Percentiles rank a stretch among this genome's conserved stretches.
These are phyloP conservation scores for Paracorniculantispora psalliotae DNA, from an alignment of 2,329 filamentous ascomycete genomes.

Conservation along the genomic window DNA sequence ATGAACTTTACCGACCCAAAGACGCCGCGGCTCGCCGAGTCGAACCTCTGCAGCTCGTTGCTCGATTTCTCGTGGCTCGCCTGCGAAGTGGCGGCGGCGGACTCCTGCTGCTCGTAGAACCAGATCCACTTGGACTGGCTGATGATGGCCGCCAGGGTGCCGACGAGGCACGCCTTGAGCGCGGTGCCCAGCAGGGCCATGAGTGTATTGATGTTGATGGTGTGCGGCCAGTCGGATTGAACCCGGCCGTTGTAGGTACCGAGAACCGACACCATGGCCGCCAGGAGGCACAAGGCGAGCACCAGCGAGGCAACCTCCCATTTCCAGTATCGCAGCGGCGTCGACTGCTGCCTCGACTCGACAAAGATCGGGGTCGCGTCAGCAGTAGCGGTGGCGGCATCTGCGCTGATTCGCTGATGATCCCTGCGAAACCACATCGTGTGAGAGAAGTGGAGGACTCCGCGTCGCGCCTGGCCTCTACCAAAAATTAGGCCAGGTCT, in stretches of 20 bases:
- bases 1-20: not conserved
- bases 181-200: conserved; percentile 15
- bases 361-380: no score
- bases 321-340: no score
- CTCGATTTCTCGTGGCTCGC: no score
- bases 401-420: no score
- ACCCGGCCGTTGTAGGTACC: not conserved
- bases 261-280: not conserved
- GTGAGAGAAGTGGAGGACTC: no score
- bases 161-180: conserved; percentile 14
- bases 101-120: not conserved
- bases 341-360: no score
- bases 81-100: not conserved
- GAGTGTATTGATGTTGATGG: conserved; percentile 17
- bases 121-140: conserved; percentile 17
- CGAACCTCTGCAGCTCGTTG: not conserved
- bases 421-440: no score
- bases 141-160: conserved; percentile 14
- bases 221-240: conserved; percentile 9
- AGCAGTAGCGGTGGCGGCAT: no score
- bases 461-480: no score
- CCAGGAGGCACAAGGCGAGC: not conserved
- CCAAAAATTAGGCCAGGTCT: no score
- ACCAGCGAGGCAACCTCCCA: no score
- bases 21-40: not conserved